phyloP scores from a whole-genome alignment of 148 eudicot genomes.

The Camellia japonica region DNA sequence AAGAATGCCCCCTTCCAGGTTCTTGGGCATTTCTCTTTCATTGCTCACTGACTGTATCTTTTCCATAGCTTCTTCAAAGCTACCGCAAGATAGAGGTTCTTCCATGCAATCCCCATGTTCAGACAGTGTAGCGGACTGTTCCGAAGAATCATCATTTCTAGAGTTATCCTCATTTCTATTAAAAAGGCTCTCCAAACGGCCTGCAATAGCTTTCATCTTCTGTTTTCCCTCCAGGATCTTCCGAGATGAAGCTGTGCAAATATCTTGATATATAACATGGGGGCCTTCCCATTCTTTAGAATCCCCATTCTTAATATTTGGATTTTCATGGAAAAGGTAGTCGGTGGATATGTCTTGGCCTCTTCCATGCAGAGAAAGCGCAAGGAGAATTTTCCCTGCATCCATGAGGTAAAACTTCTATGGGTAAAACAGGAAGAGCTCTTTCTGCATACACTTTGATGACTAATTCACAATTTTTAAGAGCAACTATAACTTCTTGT shows the following conservation, averaged over 20 bases:
- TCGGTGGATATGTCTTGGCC: slow-evolving; percentile 34
- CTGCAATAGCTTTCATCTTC: slow-evolving; percentile 57
- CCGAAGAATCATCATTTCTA: slow-evolving; percentile 55
- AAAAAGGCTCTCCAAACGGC: slow-evolving; percentile 69
- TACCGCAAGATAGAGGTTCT: slow-evolving; percentile 36
- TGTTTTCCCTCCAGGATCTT: slow-evolving; percentile 57
- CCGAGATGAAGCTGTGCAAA: slow-evolving; percentile 27
- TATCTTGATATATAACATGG: slow-evolving; percentile 24
- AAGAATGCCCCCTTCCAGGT: slow-evolving; percentile 74
- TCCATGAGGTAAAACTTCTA: neutral
- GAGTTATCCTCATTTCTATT: slow-evolving; percentile 53
- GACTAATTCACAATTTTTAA: neutral
- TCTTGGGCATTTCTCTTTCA: slow-evolving; percentile 56
- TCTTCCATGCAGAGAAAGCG: slow-evolving; percentile 72
- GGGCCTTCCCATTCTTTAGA: slow-evolving; percentile 34
- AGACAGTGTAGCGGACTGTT: slow-evolving; percentile 47
- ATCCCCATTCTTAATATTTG: slow-evolving; percentile 23
- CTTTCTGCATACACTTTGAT: neutral
- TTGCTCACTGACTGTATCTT: slow-evolving; percentile 45
- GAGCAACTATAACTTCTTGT: neutral
- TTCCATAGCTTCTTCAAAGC: slow-evolving; percentile 65
- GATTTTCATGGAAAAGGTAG: slow-evolving; percentile 22
- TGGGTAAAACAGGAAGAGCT: neutral
- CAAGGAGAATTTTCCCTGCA: slow-evolving; percentile 74
- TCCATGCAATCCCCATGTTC: slow-evolving; percentile 56